Base-by-base conservation (phyloP, 139 green algal genomes). In the Diplosphaera chodatii region DNA sequence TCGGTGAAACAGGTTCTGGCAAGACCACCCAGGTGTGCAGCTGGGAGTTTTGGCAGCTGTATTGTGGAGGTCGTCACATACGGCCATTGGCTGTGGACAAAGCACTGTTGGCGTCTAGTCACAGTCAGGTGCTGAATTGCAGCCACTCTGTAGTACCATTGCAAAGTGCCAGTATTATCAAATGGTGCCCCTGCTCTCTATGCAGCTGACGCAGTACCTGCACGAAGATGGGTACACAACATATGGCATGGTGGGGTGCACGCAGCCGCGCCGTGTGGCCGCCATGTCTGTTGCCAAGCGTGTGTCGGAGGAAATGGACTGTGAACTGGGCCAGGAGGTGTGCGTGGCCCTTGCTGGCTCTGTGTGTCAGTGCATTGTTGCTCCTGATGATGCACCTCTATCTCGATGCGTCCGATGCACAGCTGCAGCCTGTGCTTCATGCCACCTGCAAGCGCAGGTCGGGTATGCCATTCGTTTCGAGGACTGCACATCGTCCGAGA, bases 391-490 rank as follows among this genome's bases (percentile, higher is more conserved):
- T 8, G 37, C 37, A 48, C n/a, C n/a, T n/a, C n/a, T n/a, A n/a
- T n/a, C n/a, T n/a, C n/a, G n/a, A n/a, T n/a, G 37, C 37, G 10
- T 48, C 37, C 37, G 37, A 48, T n/a, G n/a, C n/a, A n/a, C n/a
- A n/a, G n/a, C n/a, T n/a, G n/a, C n/a, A n/a, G n/a, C 37, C 37
- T 48, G 37, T 48, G 37, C 37, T 48, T 20, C 37, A 10, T 48
- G 6, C 8, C 37, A 20, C 10, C 48, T 59, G 13, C 48, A 25
- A 55, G n/a, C 6, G 55, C 78, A 93, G 75, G 88, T 97, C 6
- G 92, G 92, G 33, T 99, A 99, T 78, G 83, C 92, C 34, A 98
- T 99, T 64, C 94, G 95, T 21, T 99, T 99, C 75, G 95, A 99
- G 86, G 95, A 99, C 84, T 91, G 87, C 89, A 99, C 95, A 18